Base-by-base conservation (phyloP, 2,329 filamentous ascomycete species). In the Alternaria brassicae region DNA sequence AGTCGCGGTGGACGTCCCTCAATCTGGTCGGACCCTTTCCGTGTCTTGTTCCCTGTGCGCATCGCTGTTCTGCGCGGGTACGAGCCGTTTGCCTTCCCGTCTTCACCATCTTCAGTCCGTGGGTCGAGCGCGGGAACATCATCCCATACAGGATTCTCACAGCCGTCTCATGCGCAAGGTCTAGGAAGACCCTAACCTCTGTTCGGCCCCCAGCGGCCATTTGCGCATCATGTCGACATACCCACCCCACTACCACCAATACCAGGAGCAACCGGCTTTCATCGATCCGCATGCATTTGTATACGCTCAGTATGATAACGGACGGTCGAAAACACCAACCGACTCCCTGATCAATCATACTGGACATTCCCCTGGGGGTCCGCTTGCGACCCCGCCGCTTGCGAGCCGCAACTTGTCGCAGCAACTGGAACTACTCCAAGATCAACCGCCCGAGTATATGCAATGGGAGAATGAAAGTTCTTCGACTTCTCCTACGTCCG, bases 401-500 rank as follows among this genome's bases (percentile, higher is more conserved):
- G 41, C 68, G 50, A 76, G 72, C 61, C 74, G 72, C 52, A 61
- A 73, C 51, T 60, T 65, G 23, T 77, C 75, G 12, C 73, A 73
- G 60, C 71, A 66, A 25, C 72, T 72, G 52, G 68, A 72, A 28
- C 63, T 63, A 12, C 54, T 60, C 17, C 68, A 63, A n/a, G 70
- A 73, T n/a, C 69, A 74, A 15, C 41, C 55, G 15, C 72, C 71
- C 19, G 74, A 77, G 34, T 67, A 72, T 42, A 70, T 74, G 62
- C 54, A 68, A 51, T 76, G 67, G 65, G 72, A 75, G 53, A 68
- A 74, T 67, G 69, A 63, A 49, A 77, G 73, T 51, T 60, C 66
- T 7, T 78, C 75, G n/a, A 67, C 72, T 48, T 78, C 75, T 39
- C 74, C 74, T 7, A 76, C 71, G 12, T 76, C 74, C 58, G 70